Base-by-base conservation (phyloP, 208 protist species). In the Trichomonas vaginalis region DNA sequence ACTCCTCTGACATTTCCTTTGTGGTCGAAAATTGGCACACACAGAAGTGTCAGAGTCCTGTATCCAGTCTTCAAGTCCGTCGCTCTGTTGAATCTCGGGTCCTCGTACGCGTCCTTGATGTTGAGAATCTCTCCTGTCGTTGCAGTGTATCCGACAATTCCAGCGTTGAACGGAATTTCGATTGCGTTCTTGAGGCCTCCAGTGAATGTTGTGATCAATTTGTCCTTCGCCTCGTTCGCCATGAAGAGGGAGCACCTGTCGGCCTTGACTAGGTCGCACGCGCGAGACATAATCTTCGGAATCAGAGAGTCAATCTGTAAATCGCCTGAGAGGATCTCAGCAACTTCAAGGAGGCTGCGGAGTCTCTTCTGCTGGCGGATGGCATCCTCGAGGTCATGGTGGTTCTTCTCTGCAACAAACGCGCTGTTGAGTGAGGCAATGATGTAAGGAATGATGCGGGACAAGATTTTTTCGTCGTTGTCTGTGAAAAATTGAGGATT, bases 1-100 rank as follows among this genome's bases (percentile, higher is more conserved):
- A 97, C 97, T 27, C 97, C 97, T 37, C 96, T 46, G 47, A 97
- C 95, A 6, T 48, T 39, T 35, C 96, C 96, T 46, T 96, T 62
- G 4, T 95, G 49, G 45, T 96, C 96, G 47, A 79, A 86, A 39
- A 92, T 92, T 12, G 86, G 86, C 8, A 92, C 86, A 51, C 45
- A 92, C 6, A 92, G n/a, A 8, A 92, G 27, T 39, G 86, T 92
- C 0, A 51, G 37, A 15, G 86, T 92, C 15, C 86, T 8, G 37
- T 92, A 92, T 12, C 86, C 86, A 12, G 86, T 92, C 27, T 42
- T 23, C 27, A 51, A 39, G 37, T 92, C 86, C 17, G 86, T 92
- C 39, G 86, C 86, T 35, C 45, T 23, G n/a, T 92, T 92, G n/a
- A 92, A 92, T 49, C 86, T 8, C 8, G 40, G 40, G 56, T 92